phyloP scores from a whole-genome alignment of 345 rosid genomes.

The Eucalyptus marginata region DNA sequence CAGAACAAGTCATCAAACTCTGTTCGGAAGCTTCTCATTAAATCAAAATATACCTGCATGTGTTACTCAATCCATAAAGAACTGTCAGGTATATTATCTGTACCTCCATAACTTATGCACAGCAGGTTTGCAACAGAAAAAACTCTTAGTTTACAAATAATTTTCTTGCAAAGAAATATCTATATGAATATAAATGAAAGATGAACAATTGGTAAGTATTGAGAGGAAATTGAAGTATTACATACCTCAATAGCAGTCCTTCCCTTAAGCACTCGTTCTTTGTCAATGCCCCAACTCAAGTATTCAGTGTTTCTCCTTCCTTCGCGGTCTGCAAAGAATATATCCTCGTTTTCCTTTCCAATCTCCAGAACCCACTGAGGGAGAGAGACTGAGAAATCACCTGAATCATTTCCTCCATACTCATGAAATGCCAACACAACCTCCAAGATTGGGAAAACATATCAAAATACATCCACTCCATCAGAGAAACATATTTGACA shows the following conservation, averaged over 20 bases:
- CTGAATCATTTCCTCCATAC: conserved; percentile 52
- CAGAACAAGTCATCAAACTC: conserved; percentile 80
- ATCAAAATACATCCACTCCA: neutral
- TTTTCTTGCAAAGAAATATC: neutral
- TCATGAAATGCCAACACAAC: conserved; percentile 96
- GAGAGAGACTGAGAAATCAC: conserved; percentile 41
- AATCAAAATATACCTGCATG: conserved; percentile 84
- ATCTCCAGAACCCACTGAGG: conserved; percentile 94
- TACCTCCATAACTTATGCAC: neutral
- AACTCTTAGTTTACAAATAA: neutral
- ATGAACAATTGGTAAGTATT: neutral
- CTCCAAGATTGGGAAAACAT: conserved; percentile 25
- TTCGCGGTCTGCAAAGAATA: conserved; percentile 84
- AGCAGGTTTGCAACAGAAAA: neutral
- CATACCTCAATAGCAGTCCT: conserved; percentile 89
- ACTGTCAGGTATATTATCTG: neutral
- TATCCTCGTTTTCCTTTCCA: conserved; percentile 81
- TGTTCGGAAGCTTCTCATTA: conserved; percentile 91
- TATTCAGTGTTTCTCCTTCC: conserved; percentile 81
- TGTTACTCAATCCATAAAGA: neutral
- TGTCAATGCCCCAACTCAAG: conserved; percentile 85
- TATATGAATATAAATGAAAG: neutral
- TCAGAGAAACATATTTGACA: neutral
- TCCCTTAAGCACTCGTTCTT: conserved; percentile 80
- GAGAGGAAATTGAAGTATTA: neutral